Percentiles rank a stretch among this genome's conserved stretches.
Evolutionary conservation across 2,329 filamentous ascomycete species (phyloP).

Genomic region (Phyllosticta citrichinensis): DNA sequence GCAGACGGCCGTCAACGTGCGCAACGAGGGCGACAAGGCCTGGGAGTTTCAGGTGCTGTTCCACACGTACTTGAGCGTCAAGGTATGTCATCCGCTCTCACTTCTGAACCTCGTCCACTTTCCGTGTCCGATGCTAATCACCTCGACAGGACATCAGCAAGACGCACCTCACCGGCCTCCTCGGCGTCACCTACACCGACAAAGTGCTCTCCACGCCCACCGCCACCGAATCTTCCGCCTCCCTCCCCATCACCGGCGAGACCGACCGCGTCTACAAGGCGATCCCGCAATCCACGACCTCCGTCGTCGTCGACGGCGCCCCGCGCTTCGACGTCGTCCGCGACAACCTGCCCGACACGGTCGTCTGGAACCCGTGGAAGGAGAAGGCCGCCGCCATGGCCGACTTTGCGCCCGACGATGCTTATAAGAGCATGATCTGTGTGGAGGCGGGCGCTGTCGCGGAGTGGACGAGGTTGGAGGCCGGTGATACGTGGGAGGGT

Average conservation of each 20-base stretch:
- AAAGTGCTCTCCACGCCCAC: slow-evolving; percentile 61
- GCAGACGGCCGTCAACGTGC: slow-evolving; percentile 73
- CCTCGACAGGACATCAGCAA: slow-evolving; percentile 62
- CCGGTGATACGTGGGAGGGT: slow-evolving; percentile 59
- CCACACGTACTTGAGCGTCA: slow-evolving; percentile 79
- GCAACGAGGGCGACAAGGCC: slow-evolving; percentile 70
- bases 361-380: slow-evolving; percentile 95
- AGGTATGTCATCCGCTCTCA: slow-evolving; percentile 45
- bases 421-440: slow-evolving; percentile 88
- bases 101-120: too few species aligned
- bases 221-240: slow-evolving; percentile 54
- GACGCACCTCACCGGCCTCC: slow-evolving; percentile 64
- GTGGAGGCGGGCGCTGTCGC: slow-evolving; percentile 81
- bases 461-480: slow-evolving; percentile 75
- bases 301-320: slow-evolving; percentile 53
- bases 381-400: slow-evolving; percentile 73
- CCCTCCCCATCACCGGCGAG: slow-evolving; percentile 64
- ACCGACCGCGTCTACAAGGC: slow-evolving; percentile 78
- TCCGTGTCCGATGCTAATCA: background rate
- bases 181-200: slow-evolving; percentile 68
- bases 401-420: slow-evolving; percentile 83
- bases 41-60: slow-evolving; percentile 90
- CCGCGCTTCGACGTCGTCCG: slow-evolving; percentile 64
- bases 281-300: slow-evolving; percentile 51
- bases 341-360: slow-evolving; percentile 77